Percentiles rank a stretch among this genome's conserved stretches.
Evolutionary conservation across 2,329 filamentous ascomycete genomes (phyloP).

Genomic region (Fusarium annulatum): DNA sequence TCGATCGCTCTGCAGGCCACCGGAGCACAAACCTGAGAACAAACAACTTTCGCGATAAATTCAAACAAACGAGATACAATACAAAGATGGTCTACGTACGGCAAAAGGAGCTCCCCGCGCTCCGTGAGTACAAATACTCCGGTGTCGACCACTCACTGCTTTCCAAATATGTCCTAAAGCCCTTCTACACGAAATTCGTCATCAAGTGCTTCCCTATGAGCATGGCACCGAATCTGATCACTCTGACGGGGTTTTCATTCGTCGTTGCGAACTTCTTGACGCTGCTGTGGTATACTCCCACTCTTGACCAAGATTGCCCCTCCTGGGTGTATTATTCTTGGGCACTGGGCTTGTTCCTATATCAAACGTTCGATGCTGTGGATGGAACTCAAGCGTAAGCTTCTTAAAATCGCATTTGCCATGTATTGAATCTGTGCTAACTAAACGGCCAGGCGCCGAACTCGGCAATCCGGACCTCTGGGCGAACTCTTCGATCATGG

Average conservation of each 20-base stretch:
- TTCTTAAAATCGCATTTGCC: neutral
- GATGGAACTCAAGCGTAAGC: slow-evolving; percentile 92
- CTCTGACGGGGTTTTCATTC: slow-evolving; percentile 89
- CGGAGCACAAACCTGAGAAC: neutral
- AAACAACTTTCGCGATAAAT: neutral
- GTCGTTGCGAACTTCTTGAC: slow-evolving; percentile 91
- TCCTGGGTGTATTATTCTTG: slow-evolving; percentile 95
- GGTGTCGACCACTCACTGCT: slow-evolving; percentile 89
- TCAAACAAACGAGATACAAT: slow-evolving; percentile 7
- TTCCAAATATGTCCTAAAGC: slow-evolving; percentile 94
- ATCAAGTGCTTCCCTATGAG: slow-evolving; percentile 95
- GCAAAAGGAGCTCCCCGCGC: slow-evolving; percentile 85
- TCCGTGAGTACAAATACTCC: slow-evolving; percentile 96
- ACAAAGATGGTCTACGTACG: slow-evolving; percentile 91
- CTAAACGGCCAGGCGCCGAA: slow-evolving; percentile 72
- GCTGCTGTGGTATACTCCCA: slow-evolving; percentile 95
- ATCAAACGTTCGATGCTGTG: slow-evolving; percentile 98
- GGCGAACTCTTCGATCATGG: slow-evolving; percentile 98
- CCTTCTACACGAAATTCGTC: slow-evolving; percentile 94
- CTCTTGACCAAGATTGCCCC: slow-evolving; percentile 91
- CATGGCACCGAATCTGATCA: slow-evolving; percentile 93
- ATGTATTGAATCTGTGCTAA: slow-evolving; percentile 9
- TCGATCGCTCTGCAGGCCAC: slow-evolving; percentile 10
- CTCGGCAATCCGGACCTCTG: slow-evolving; percentile 89
- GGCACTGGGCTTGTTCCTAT: slow-evolving; percentile 89